A percentile compares a stretch with the other conserved stretches of the same genome.
phyloP scores from a whole-genome alignment of 805 yeast species.

The Metschnikowia shivogae region DNA sequence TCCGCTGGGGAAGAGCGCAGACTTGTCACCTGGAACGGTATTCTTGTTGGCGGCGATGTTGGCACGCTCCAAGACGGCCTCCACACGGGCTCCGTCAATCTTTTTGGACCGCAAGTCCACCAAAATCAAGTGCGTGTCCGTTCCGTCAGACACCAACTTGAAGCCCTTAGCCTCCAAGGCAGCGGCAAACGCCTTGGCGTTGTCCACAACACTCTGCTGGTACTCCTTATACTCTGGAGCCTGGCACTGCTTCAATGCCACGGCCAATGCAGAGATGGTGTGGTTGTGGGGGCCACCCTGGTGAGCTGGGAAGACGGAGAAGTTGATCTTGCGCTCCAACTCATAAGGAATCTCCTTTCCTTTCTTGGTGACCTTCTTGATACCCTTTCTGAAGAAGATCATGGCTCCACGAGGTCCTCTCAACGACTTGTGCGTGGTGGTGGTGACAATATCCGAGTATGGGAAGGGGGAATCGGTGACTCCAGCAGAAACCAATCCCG shows the following conservation, averaged over 20 bases:
- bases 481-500: slow-evolving; percentile 93
- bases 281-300: slow-evolving; percentile 99
- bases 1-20: slow-evolving; percentile 95
- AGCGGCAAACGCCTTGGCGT: slow-evolving; percentile 73
- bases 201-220: slow-evolving; percentile 76
- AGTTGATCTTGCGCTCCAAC: slow-evolving; percentile 87
- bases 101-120: slow-evolving; percentile 74
- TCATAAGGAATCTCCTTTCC: slow-evolving; percentile 86
- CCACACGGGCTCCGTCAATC: slow-evolving; percentile 95
- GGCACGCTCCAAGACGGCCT: slow-evolving; percentile 79
- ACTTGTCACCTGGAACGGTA: slow-evolving; percentile 93
- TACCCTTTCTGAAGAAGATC: slow-evolving; percentile 95
- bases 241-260: slow-evolving; percentile 87
- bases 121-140: slow-evolving; percentile 90
- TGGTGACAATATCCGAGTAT: slow-evolving; percentile 92
- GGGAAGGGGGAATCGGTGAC: slow-evolving; percentile 91
- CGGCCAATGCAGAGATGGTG: slow-evolving; percentile 93
- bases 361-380: slow-evolving; percentile 73
- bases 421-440: slow-evolving; percentile 95
- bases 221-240: slow-evolving; percentile 85
- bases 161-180: slow-evolving; percentile 64
- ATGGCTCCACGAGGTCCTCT: slow-evolving; percentile 99
- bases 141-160: slow-evolving; percentile 84
- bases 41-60: slow-evolving; percentile 96
- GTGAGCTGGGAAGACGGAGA: slow-evolving; percentile 98